Conservation (phyloP, 179 eudicot species). For the Gypsophila paniculata region DNA sequence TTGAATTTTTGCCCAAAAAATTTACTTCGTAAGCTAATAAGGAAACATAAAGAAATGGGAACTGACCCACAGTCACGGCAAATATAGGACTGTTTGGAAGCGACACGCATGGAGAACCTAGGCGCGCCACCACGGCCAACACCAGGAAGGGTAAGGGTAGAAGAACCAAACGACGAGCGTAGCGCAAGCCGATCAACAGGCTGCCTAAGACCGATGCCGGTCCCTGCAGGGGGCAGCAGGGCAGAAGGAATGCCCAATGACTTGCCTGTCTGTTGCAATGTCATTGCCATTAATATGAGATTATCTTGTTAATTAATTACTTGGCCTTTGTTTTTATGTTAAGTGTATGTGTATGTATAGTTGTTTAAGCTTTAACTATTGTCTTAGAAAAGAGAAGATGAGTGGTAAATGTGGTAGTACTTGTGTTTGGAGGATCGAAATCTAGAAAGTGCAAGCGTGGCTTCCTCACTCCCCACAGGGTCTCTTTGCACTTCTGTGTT, state of each 20-base stretch:
- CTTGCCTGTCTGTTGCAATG: conserved; percentile 32
- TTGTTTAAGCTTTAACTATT: not conserved
- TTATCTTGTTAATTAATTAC: too few relatives aligned
- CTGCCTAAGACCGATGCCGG: conserved; percentile 37
- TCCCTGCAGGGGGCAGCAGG: conserved; percentile 31
- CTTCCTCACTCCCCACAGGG: conserved; percentile 33
- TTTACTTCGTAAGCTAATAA: too few relatives aligned
- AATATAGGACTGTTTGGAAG: conserved; percentile 80
- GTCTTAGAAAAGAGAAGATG: not conserved
- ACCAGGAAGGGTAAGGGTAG: conserved; percentile 39
- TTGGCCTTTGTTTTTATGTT: not conserved
- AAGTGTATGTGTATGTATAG: not conserved
- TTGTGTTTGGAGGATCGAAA: conserved; percentile 9
- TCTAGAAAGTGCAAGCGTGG: conserved; percentile 29
- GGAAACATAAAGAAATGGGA: not conserved
- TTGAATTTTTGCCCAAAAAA: too few relatives aligned
- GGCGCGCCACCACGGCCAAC: conserved; percentile 34
- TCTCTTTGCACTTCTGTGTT: conserved; percentile 2
- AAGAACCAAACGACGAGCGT: conserved; percentile 51
- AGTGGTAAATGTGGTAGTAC: not conserved
- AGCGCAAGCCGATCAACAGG: conserved; percentile 42
- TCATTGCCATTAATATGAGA: conserved; percentile 32
- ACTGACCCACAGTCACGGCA: conserved; percentile 92
- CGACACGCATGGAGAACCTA: conserved; percentile 72
- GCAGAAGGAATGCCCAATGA: conserved; percentile 31